These are phyloP conservation scores for Ceratobasidium sp. DNA, from an alignment of 1,284 basidiomycete species.

Conservation along the genomic window DNA sequence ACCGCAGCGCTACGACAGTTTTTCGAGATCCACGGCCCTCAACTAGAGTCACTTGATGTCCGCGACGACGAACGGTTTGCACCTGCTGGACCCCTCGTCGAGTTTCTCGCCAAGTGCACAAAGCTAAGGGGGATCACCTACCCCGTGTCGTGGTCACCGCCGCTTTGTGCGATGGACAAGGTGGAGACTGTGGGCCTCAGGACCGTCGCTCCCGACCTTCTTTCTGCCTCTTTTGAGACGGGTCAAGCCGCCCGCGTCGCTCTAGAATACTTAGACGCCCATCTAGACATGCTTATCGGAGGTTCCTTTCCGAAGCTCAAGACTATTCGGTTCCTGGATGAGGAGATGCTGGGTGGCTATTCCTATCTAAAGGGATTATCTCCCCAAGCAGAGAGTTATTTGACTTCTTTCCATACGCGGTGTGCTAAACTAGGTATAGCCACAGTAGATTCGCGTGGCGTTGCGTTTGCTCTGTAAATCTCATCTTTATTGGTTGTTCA, in stretches of 20 bases:
- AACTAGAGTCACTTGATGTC: constrained; percentile 21
- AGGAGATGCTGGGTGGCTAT: constrained; percentile 13
- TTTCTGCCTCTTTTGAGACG: not conserved
- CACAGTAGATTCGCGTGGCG: constrained; percentile 5
- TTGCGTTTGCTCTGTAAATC: not conserved
- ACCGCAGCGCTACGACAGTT: constrained; percentile 24
- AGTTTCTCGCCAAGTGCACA: constrained; percentile 16
- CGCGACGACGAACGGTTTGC: constrained; percentile 24
- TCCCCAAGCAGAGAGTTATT: constrained; percentile 15
- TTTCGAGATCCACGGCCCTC: constrained; percentile 29
- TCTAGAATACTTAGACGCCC: constrained; percentile 16
- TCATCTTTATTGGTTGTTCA: too few relatives aligned
- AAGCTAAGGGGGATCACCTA: constrained; percentile 14
- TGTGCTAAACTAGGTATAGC: not conserved
- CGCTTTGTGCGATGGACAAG: constrained; percentile 23
- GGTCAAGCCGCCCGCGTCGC: constrained; percentile 7
- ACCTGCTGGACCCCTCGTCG: constrained; percentile 23
- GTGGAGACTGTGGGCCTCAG: constrained; percentile 20
- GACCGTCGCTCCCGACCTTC: constrained; percentile 9
- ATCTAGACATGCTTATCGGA: constrained; percentile 18
- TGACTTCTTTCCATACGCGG: not conserved
- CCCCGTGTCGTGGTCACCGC: constrained; percentile 24
- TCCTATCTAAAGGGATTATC: not conserved
- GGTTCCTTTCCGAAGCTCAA: constrained; percentile 16
- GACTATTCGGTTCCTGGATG: constrained; percentile 23